phyloP scores from a whole-genome alignment of 805 yeast genomes.

The Ogataea trehaloabstinens region DNA sequence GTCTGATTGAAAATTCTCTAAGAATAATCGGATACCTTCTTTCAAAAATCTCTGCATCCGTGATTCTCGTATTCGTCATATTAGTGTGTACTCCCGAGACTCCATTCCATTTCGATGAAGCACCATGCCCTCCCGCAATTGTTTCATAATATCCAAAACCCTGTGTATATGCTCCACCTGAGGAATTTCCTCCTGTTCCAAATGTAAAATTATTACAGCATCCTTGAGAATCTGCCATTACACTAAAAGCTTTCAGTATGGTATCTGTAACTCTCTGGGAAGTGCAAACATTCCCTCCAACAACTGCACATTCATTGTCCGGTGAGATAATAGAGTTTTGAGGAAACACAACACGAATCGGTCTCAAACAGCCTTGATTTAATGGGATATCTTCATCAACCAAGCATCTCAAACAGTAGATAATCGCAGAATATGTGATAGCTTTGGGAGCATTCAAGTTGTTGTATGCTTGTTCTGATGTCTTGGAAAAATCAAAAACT shows the following conservation, averaged over 20 bases:
- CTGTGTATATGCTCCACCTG: conserved; percentile 48
- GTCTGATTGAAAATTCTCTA: conserved; percentile 66
- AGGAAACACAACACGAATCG: conserved; percentile 68
- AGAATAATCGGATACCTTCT: conserved; percentile 82
- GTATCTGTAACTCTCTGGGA: conserved; percentile 93
- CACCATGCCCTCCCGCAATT: conserved; percentile 95
- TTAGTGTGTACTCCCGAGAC: conserved; percentile 89
- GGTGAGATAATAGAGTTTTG: conserved; percentile 68
- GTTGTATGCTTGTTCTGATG: conserved; percentile 84
- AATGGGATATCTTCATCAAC: conserved; percentile 87
- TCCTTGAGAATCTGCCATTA: conserved; percentile 95
- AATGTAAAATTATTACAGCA: conserved; percentile 93
- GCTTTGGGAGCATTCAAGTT: conserved; percentile 93
- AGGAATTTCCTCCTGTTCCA: conserved; percentile 68
- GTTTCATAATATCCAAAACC: conserved; percentile 94
- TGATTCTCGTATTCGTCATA: conserved; percentile 90
- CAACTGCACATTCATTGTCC: conserved; percentile 83
- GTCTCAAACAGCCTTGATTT: conserved; percentile 88
- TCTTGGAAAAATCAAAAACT: conserved; percentile 79
- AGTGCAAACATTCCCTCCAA: conserved; percentile 93
- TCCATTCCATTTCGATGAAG: conserved; percentile 80
- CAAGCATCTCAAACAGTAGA: conserved; percentile 81
- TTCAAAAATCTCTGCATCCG: conserved; percentile 88
- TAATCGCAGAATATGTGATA: conserved; percentile 82
- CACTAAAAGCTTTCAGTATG: conserved; percentile 78